Percentiles rank a stretch among this genome's conserved stretches.
These are phyloP conservation scores for Bryoglossum gracile DNA, from an alignment of 495 filamentous ascomycete genomes.

Conservation along the genomic window DNA sequence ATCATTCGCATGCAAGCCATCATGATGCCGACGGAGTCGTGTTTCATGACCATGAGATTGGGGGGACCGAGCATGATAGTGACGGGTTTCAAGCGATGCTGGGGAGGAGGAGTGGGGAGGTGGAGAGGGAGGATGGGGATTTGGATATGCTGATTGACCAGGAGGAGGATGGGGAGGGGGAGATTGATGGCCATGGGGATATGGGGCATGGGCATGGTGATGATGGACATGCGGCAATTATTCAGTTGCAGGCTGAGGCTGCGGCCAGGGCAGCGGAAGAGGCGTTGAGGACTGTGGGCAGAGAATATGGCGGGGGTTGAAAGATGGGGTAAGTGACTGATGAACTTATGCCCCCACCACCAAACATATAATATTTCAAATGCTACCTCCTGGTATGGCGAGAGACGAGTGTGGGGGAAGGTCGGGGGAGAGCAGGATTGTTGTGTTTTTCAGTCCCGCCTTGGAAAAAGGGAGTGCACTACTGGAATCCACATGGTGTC, in stretches of 20 bases:
- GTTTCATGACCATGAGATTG: constrained; percentile 21
- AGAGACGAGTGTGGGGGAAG: too few species aligned
- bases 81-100: constrained; percentile 23
- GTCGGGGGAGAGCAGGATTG: too few species aligned
- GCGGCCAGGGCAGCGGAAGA: constrained; percentile 17
- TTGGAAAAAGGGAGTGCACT: too few species aligned
- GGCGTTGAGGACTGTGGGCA: constrained; percentile 15
- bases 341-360: too few species aligned
- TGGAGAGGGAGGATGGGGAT: constrained; percentile 36
- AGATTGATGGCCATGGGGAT: constrained; percentile 15
- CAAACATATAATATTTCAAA: too few species aligned
- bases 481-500: too few species aligned
- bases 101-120: constrained; percentile 16
- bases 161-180: constrained; percentile 17
- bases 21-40: constrained; percentile 8
- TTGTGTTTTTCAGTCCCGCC: too few species aligned
- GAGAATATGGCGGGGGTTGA: constrained; percentile 13
- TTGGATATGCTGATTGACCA: constrained; percentile 46
- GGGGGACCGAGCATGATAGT: too few species aligned
- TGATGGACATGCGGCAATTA: constrained; percentile 9
- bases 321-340: too few species aligned
- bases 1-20: constrained; percentile 7
- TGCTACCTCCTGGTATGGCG: too few species aligned
- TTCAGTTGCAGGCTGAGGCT: constrained; percentile 18
- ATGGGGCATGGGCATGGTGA: constrained; percentile 9